Evolutionary conservation across 441 rosid genomes (phyloP), one percentile per base, ranked within the genome.

Genomic region (Brassica hybrid): DNA sequence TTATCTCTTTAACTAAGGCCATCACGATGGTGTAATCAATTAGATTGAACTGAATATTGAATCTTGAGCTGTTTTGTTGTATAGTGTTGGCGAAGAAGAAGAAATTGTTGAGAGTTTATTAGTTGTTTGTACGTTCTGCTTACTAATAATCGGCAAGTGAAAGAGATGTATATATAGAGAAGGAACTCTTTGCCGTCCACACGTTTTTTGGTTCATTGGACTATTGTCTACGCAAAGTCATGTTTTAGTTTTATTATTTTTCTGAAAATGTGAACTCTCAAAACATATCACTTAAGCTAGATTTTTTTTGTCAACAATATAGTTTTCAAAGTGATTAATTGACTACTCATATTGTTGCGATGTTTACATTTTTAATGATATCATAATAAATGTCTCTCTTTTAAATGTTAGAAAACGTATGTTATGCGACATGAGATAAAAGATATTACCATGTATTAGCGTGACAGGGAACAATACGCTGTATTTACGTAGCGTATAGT

Each of bases 1-100:
- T 67, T 65, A 91, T 76, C 74, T 93, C 92, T 84, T 80, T 90
- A 38, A 84, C 50, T 32, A 91, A 75, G 57, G 94, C 90, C 96
- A 93, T 88, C 23, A 16, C 72, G 18, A 10, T 16, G 12, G 18
- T 25, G 34, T 63, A 61, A 41, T 52, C 30, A 25, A n/a, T 18
- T 25, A 71, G 17, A 32, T 48, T 4, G 8, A 19, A 7, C 2
- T 7, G 62, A 48, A 60, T n/a, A n/a, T n/a, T 38, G 57, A 76
- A 63, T 13, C 11, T 57, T 65, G 67, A 25, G 69, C 10, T 60
- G 74, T 58, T 21, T 61, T 54, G 43, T 45, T 17, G 65, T 63
- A 4, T 27, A 32, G 17, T 70, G 21, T 69, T 60, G 36, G 52
- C 50, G 7, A 32, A 63, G 45, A 57, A 63, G 45, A 56, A 16